Conservation (phyloP, 148 eudicot species). For the Fagopyrum homotropicum region DNA sequence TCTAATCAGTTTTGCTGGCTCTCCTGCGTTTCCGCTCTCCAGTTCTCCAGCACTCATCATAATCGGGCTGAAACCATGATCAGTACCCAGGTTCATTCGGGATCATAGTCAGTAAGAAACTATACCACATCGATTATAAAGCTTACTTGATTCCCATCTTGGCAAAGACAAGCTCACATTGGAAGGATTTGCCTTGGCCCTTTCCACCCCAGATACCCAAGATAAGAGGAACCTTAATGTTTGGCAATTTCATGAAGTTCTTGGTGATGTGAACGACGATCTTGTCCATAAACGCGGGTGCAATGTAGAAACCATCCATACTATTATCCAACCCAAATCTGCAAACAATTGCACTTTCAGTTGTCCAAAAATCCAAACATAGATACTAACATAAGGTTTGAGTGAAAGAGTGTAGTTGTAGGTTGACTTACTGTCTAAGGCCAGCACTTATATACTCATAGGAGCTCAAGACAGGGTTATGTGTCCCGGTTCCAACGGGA, state of each 20-base stretch:
- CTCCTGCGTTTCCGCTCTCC: constrained; percentile 90
- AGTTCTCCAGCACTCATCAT: constrained; percentile 94
- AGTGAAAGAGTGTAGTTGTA: background rate
- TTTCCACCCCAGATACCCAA: constrained; percentile 99
- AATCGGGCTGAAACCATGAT: constrained; percentile 45
- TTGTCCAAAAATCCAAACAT: constrained; percentile 29
- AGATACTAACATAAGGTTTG: background rate
- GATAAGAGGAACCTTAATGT: constrained; percentile 92
- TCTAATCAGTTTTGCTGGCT: constrained; percentile 82
- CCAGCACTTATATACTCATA: constrained; percentile 59
- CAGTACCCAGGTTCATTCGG: constrained; percentile 31
- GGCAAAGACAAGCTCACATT: constrained; percentile 83
- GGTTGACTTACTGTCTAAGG: constrained; percentile 32
- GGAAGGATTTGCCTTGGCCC: constrained; percentile 98
- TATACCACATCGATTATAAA: background rate
- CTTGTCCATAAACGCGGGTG: constrained; percentile 97
- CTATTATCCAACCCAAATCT: constrained; percentile 47
- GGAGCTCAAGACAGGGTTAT: constrained; percentile 45
- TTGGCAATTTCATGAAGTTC: constrained; percentile 85
- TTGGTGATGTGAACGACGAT: constrained; percentile 76
- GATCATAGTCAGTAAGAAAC: too few relatives aligned
- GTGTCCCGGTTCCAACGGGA: constrained; percentile 47
- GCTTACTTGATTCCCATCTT: constrained; percentile 98
- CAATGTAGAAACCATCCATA: constrained; percentile 70
- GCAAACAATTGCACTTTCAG: background rate